Percentiles rank a stretch among this genome's conserved stretches.
Conservation (phyloP, 2,329 filamentous ascomycete genomes). For the Ilyonectria robusta region DNA sequence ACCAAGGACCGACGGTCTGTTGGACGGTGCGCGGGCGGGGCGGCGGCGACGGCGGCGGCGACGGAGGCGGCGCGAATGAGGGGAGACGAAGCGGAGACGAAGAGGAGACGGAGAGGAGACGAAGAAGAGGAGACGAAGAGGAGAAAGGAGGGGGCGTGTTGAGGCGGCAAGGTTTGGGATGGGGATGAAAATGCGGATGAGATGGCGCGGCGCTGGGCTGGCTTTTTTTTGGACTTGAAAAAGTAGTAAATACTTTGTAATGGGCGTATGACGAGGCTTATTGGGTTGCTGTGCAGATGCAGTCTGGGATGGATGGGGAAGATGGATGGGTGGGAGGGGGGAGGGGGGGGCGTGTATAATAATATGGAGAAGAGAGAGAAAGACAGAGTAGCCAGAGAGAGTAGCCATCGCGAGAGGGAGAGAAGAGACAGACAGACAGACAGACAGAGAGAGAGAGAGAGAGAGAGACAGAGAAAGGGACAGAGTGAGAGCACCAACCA, state of each 20-base stretch:
- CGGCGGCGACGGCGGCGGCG: conserved; percentile 7
- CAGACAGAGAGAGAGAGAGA: not conserved
- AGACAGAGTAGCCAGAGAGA: not conserved
- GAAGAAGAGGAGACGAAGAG: too few relatives aligned
- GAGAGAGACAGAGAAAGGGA: conserved; percentile 1
- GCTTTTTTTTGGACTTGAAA: conserved; percentile 2
- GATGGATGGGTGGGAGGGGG: too few relatives aligned
- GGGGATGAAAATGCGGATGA: conserved; percentile 16
- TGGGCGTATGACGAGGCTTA: not conserved
- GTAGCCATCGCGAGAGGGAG: not conserved
- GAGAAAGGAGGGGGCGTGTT: conserved; percentile 18
- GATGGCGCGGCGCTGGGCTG: not conserved
- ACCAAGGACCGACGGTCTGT: conserved; percentile 3
- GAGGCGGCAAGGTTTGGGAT: conserved; percentile 39
- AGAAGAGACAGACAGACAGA: not conserved
- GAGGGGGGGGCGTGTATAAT: not conserved
- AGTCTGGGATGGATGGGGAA: too few relatives aligned
- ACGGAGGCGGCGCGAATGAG: not conserved
- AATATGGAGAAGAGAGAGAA: not conserved
- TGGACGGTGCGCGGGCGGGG: conserved; percentile 6
- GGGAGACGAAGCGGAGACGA: not conserved
- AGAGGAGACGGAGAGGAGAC: not conserved
- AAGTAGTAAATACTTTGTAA: not conserved
- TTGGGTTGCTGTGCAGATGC: not conserved
- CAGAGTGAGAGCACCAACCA: not conserved